Conservation (phyloP, 176 grass and related monocot species). For the Neostapfia colusana region DNA sequence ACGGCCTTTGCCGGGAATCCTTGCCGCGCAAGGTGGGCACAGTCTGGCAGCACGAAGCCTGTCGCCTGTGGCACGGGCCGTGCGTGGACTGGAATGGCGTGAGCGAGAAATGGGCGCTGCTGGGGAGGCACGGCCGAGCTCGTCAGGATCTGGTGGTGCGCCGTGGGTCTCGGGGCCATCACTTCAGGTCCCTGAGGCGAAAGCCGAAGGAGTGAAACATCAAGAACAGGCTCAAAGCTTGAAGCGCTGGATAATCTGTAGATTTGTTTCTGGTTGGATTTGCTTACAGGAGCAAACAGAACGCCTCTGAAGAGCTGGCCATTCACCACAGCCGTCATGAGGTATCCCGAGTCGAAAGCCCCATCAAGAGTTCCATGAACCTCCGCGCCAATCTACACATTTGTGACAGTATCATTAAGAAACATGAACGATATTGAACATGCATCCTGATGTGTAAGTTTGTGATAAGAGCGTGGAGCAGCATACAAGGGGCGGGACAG, state of each 20-base stretch:
- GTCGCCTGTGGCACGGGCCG: conserved; percentile 52
- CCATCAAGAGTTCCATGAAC: conserved; percentile 82
- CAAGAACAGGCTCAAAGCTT: neutral
- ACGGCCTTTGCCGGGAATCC: conserved; percentile 47
- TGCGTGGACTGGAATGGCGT: conserved; percentile 54
- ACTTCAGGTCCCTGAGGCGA: conserved; percentile 61
- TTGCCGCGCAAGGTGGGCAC: conserved; percentile 52
- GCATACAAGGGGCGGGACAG: conserved; percentile 53
- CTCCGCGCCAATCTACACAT: conserved; percentile 75
- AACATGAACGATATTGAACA: neutral
- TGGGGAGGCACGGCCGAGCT: conserved; percentile 56
- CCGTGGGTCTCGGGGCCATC: conserved; percentile 50
- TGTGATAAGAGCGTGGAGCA: neutral
- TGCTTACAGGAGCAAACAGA: conserved; percentile 87
- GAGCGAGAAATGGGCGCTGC: conserved; percentile 48
- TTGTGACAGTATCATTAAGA: neutral
- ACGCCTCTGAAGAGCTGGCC: conserved; percentile 88
- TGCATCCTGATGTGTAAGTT: neutral
- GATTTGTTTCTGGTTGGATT: conserved; percentile 8
- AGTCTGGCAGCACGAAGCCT: conserved; percentile 51
- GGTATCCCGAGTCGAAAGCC: conserved; percentile 90
- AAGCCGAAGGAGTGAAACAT: neutral
- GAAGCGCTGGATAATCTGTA: neutral
- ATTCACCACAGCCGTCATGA: conserved; percentile 85
- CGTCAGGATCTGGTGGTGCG: conserved; percentile 59